These are phyloP conservation scores for Starmerella bombicola DNA, from an alignment of 805 yeast genomes.

Conservation along the genomic window DNA sequence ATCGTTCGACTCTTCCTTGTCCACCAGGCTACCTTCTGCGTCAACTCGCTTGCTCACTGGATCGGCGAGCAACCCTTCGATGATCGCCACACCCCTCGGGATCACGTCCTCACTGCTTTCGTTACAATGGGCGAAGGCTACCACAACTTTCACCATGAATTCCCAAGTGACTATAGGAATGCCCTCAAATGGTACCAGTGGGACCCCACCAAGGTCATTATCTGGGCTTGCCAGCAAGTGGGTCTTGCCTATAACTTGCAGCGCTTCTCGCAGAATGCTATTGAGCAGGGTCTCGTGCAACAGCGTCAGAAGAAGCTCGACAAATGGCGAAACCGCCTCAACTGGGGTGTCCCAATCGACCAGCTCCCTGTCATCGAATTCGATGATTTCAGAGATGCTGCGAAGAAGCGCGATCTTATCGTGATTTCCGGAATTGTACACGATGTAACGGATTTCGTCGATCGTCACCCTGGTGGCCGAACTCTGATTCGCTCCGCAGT, in stretches of 20 bases:
- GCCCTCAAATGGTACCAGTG: slow-evolving; percentile 59
- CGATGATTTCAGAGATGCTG: slow-evolving; percentile 40
- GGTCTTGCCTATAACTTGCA: slow-evolving; percentile 50
- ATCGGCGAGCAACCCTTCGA: slow-evolving; percentile 64
- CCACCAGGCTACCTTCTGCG: slow-evolving; percentile 68
- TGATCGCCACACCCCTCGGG: slow-evolving; percentile 60
- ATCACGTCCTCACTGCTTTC: slow-evolving; percentile 48
- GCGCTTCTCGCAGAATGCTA: slow-evolving; percentile 44
- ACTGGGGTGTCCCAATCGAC: slow-evolving; percentile 93
- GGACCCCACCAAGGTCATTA: slow-evolving; percentile 79
- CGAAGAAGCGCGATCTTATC: slow-evolving; percentile 50
- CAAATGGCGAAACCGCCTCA: slow-evolving; percentile 58
- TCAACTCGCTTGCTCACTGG: slow-evolving; percentile 75
- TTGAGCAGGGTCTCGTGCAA: slow-evolving; percentile 60
- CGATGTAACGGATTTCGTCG: slow-evolving; percentile 81
- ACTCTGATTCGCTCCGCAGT: slow-evolving; percentile 66
- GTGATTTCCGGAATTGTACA: slow-evolving; percentile 86
- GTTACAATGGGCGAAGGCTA: slow-evolving; percentile 82
- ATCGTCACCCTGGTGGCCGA: slow-evolving; percentile 88
- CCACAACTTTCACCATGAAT: slow-evolving; percentile 91
- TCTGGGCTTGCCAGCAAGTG: slow-evolving; percentile 39
- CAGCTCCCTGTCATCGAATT: slow-evolving; percentile 58
- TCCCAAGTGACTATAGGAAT: slow-evolving; percentile 79
- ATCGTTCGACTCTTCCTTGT: slow-evolving; percentile 53
- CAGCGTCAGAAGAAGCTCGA: slow-evolving; percentile 77